A percentile compares a stretch with the other conserved stretches of the same genome.
Evolutionary conservation across 108 stramenopile species (phyloP).

Genomic region (Pseudonitzschia multiseries): DNA sequence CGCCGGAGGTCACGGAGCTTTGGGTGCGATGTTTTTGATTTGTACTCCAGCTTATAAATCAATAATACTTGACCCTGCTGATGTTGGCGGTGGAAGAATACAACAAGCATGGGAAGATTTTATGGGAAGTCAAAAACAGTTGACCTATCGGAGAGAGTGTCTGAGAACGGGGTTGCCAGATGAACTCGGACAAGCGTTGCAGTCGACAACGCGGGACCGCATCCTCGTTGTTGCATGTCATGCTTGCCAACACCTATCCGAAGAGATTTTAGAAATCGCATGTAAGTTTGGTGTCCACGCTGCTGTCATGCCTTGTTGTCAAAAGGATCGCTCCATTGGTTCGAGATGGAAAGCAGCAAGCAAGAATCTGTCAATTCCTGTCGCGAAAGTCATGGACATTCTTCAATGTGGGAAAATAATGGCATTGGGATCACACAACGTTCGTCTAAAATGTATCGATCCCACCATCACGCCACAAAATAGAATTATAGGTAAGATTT

Average conservation of each 20-base stretch:
- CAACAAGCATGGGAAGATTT: slow-evolving; percentile 51
- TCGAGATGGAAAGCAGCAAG: slow-evolving; percentile 42
- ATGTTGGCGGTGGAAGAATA: slow-evolving; percentile 52
- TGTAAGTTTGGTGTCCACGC: slow-evolving; percentile 62
- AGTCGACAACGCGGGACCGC: slow-evolving; percentile 20
- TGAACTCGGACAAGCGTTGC: slow-evolving; percentile 49
- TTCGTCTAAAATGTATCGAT: slow-evolving; percentile 73
- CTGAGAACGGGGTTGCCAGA: slow-evolving; percentile 63
- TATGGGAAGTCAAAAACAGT: slow-evolving; percentile 28
- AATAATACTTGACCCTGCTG: slow-evolving; percentile 64
- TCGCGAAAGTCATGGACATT: slow-evolving; percentile 64
- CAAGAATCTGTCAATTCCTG: slow-evolving; percentile 41
- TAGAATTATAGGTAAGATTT: slow-evolving; percentile 48
- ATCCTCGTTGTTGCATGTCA: slow-evolving; percentile 79
- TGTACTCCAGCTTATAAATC: slow-evolving; percentile 44
- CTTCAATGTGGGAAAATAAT: slow-evolving; percentile 69
- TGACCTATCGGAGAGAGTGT: slow-evolving; percentile 73
- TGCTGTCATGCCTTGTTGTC: slow-evolving; percentile 81
- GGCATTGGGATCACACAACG: slow-evolving; percentile 47
- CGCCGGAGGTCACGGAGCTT: slow-evolving; percentile 78
- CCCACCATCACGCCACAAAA: slow-evolving; percentile 62
- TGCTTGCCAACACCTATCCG: slow-evolving; percentile 81
- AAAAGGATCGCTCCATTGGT: slow-evolving; percentile 58
- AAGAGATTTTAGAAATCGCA: slow-evolving; percentile 66
- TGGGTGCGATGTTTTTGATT: slow-evolving; percentile 74